A percentile compares a stretch with the other conserved stretches of the same genome.
These are phyloP conservation scores for Pleurotus tuber-regium DNA, from an alignment of 768 basidiomycete genomes.

Conservation along the genomic window DNA sequence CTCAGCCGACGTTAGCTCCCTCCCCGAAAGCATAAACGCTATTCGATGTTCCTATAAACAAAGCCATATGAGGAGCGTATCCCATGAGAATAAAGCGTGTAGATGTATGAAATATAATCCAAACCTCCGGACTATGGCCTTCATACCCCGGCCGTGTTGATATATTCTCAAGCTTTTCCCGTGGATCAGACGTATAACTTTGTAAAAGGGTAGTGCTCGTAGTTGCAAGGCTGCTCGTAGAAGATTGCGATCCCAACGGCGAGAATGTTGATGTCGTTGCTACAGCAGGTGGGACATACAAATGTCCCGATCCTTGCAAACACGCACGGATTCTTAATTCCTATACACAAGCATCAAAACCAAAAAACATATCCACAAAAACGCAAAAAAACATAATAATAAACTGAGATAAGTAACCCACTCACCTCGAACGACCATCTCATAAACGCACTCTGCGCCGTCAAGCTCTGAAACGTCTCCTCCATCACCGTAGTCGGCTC, in stretches of 20 bases:
- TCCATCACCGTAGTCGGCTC: not conserved
- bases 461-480: not conserved
- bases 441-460: not conserved
- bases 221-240: not conserved
- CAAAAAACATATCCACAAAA: not conserved
- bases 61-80: not conserved
- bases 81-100: no score
- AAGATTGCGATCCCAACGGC: not conserved
- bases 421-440: conserved; percentile 8
- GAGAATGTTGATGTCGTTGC: not conserved
- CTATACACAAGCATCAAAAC: not conserved
- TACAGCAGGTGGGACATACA: not conserved
- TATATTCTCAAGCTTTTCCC: conserved; percentile 2
- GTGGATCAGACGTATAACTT: no score
- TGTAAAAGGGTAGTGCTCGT: not conserved
- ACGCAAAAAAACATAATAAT: not conserved
- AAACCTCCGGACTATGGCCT: not conserved
- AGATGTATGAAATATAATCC: not conserved
- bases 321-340: conserved; percentile 3
- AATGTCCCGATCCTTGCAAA: conserved; percentile 1
- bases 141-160: conserved; percentile 2
- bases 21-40: not conserved
- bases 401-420: not conserved
- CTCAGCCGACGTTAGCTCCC: conserved; percentile 9
- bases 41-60: not conserved